Evolutionary conservation across 371 early-diverging fungal genomes (phyloP).

Genomic region (Mortierella sp.): DNA sequence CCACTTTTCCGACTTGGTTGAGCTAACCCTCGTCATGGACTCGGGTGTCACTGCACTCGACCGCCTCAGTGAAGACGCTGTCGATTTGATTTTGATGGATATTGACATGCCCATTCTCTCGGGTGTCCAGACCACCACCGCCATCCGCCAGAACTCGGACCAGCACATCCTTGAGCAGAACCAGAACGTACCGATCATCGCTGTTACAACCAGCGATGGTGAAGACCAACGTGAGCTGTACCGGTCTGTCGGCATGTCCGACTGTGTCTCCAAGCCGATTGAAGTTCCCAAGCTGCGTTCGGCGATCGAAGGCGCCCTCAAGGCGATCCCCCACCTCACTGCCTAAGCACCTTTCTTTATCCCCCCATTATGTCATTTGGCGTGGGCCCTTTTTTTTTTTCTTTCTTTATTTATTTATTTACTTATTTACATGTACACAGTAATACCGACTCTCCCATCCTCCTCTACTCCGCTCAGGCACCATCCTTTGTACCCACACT

Average conservation of each 20-base stretch:
- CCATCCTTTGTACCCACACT: no score
- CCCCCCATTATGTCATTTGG: background rate
- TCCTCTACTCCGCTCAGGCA: no score
- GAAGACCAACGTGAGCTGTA: conserved; percentile 37
- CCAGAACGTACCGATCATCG: conserved; percentile 67
- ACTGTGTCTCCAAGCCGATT: conserved; percentile 50
- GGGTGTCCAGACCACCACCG: conserved; percentile 62
- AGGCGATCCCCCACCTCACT: background rate
- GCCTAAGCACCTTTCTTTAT: background rate
- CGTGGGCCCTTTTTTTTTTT: background rate
- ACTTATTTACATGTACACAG: no score
- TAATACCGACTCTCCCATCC: no score
- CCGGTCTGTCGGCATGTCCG: conserved; percentile 37
- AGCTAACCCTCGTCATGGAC: conserved; percentile 52
- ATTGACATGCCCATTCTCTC: conserved; percentile 72
- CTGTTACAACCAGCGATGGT: conserved; percentile 66
- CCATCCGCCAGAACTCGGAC: conserved; percentile 56
- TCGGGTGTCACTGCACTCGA: conserved; percentile 56
- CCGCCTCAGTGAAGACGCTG: conserved; percentile 49
- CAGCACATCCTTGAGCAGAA: conserved; percentile 59
- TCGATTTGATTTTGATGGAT: conserved; percentile 69
- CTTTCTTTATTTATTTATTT: background rate
- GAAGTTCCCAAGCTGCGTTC: conserved; percentile 24
- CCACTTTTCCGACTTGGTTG: conserved; percentile 56
- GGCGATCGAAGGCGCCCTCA: conserved; percentile 30